phyloP scores from a whole-genome alignment of 2,329 filamentous ascomycete species.

The Daldinia eschscholtzii region DNA sequence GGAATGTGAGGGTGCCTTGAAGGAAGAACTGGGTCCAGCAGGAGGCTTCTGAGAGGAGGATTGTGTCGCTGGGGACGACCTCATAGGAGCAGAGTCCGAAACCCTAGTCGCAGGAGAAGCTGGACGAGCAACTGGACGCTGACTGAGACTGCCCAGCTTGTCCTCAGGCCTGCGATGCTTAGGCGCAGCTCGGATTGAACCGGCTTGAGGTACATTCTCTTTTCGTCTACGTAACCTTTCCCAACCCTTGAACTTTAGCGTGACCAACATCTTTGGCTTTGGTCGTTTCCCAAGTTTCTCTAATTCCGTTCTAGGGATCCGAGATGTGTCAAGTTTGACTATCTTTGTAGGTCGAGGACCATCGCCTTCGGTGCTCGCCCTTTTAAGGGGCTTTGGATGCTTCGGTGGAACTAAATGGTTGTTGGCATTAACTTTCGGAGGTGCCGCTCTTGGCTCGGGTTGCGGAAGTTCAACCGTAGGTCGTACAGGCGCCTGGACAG shows the following conservation, averaged over 20 bases:
- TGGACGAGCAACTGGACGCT: slow-evolving; percentile 11
- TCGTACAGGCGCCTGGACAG: slow-evolving; percentile 48
- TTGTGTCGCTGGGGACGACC: slow-evolving; percentile 21
- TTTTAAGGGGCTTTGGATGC: slow-evolving; percentile 44
- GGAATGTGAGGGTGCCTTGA: slow-evolving; percentile 28
- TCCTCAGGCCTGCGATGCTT: slow-evolving; percentile 47
- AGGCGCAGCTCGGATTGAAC: slow-evolving; percentile 49
- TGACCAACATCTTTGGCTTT: slow-evolving; percentile 44
- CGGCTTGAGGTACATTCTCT: slow-evolving; percentile 39
- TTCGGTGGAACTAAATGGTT: slow-evolving; percentile 38
- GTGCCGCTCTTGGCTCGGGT: slow-evolving; percentile 42
- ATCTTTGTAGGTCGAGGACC: slow-evolving; percentile 50
- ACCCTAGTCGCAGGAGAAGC: slow-evolving; percentile 21
- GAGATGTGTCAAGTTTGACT: slow-evolving; percentile 51
- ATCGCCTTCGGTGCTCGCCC: slow-evolving; percentile 50
- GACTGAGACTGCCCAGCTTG: slow-evolving; percentile 20
- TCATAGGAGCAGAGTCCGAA: slow-evolving; percentile 10
- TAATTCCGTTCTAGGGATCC: slow-evolving; percentile 44
- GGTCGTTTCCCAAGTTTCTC: slow-evolving; percentile 35
- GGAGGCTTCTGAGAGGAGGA: slow-evolving; percentile 17
- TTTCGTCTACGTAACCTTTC: slow-evolving; percentile 45
- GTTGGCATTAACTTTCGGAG: slow-evolving; percentile 44
- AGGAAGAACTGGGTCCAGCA: background rate
- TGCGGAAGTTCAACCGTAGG: slow-evolving; percentile 48
- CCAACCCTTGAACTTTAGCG: slow-evolving; percentile 50